Evolutionary conservation across 768 basidiomycete genomes (phyloP).

Genomic region (Tylopilus sp.): DNA sequence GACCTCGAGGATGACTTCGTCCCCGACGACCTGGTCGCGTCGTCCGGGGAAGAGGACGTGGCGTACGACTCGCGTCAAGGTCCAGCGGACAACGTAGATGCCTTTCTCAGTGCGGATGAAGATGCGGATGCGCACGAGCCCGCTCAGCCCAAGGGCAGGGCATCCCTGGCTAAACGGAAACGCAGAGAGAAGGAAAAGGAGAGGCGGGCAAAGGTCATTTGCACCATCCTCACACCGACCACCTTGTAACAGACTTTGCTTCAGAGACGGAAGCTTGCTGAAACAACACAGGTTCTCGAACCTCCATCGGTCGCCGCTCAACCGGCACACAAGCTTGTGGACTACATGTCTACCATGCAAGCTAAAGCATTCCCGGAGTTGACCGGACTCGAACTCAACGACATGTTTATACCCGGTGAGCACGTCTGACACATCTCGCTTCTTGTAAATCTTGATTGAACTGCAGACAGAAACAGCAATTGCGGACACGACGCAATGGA

Average conservation of each 20-base stretch:
- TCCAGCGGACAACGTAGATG: slow-evolving; percentile 35
- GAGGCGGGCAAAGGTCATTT: slow-evolving; percentile 60
- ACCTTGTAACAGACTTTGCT: slow-evolving; percentile 7
- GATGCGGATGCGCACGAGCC: slow-evolving; percentile 35
- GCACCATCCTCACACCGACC: slow-evolving; percentile 11
- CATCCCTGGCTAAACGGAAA: slow-evolving; percentile 57
- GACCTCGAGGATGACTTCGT: slow-evolving; percentile 84
- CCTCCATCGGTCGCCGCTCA: slow-evolving; percentile 51
- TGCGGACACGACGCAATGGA: slow-evolving; percentile 73
- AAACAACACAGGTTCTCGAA: slow-evolving; percentile 37
- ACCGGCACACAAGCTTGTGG: slow-evolving; percentile 52
- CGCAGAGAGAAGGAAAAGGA: slow-evolving; percentile 72
- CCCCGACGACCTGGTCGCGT: slow-evolving; percentile 61
- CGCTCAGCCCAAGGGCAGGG: slow-evolving; percentile 17
- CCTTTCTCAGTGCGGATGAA: slow-evolving; percentile 45
- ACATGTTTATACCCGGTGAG: slow-evolving; percentile 75
- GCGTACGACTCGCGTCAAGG: slow-evolving; percentile 25
- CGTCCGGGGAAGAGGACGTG: slow-evolving; percentile 54
- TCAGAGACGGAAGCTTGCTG: slow-evolving; percentile 65
- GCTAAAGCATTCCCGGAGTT: slow-evolving; percentile 64
- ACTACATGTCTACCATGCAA: slow-evolving; percentile 65
- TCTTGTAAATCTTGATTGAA: slow-evolving; percentile 44
- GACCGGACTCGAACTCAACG: slow-evolving; percentile 75
- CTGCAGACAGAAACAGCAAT: slow-evolving; percentile 66
- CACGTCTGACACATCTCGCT: slow-evolving; percentile 2